A percentile compares a stretch with the other conserved stretches of the same genome.
Conservation (phyloP, 139 green algal genomes). For the Picochlorum sp. region DNA sequence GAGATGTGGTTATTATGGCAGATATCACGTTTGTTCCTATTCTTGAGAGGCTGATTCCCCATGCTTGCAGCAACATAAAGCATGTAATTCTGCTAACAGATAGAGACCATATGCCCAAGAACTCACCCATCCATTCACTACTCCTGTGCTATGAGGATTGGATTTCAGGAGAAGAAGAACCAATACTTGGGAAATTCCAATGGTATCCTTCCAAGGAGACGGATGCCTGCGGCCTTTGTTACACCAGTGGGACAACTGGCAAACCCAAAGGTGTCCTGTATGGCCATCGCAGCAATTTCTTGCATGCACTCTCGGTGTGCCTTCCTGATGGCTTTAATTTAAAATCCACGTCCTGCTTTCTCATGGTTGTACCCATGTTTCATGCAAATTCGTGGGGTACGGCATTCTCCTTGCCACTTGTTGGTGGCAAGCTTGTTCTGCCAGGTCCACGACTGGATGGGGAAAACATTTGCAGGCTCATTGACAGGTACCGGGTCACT, state of each 20-base stretch:
- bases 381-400: conserved; percentile 63
- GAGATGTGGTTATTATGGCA: background rate
- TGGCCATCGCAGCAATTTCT: conserved; percentile 62
- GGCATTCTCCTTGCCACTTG: conserved; percentile 53
- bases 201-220: conserved; percentile 48
- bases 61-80: conserved; percentile 23
- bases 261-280: conserved; percentile 59
- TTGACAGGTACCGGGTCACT: conserved; percentile 40
- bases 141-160: conserved; percentile 69
- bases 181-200: conserved; percentile 16
- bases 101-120: background rate
- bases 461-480: conserved; percentile 42
- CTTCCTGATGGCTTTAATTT: conserved; percentile 42
- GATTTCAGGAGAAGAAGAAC: conserved; percentile 27
- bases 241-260: conserved; percentile 60
- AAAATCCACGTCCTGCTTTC: conserved; percentile 17
- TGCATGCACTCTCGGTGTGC: conserved; percentile 47
- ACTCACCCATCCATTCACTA: background rate
- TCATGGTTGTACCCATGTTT: conserved; percentile 73
- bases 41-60: conserved; percentile 34
- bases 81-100: conserved; percentile 41
- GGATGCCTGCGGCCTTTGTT: conserved; percentile 66
- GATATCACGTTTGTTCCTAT: conserved; percentile 44
- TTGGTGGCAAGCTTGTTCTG: conserved; percentile 59
- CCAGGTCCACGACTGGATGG: conserved; percentile 64